These are phyloP conservation scores for Elsinoe arachidis DNA, from an alignment of 2,329 filamentous ascomycete genomes.

Conservation along the genomic window DNA sequence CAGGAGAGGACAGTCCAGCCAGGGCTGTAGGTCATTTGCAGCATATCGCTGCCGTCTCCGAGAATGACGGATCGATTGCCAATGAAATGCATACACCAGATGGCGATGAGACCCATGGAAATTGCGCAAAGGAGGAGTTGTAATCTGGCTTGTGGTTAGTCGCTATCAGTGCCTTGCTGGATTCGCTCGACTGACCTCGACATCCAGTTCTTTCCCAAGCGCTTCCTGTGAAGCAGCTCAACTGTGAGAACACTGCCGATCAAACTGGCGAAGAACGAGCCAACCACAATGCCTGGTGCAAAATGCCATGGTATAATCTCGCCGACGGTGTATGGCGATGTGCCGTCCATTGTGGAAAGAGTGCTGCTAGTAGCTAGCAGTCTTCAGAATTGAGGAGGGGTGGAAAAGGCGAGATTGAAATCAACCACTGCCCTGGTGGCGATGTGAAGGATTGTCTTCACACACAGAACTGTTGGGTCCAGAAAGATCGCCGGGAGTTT, in stretches of 20 bases:
- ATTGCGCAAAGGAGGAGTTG: slow-evolving; percentile 35
- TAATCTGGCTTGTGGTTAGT: slow-evolving; percentile 25
- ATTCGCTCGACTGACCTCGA: slow-evolving; percentile 52
- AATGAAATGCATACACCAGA: slow-evolving; percentile 64
- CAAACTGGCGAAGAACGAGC: slow-evolving; percentile 62
- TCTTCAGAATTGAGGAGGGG: background rate
- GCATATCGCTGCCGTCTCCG: slow-evolving; percentile 48
- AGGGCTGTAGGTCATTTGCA: slow-evolving; percentile 67
- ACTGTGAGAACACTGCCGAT: slow-evolving; percentile 70
- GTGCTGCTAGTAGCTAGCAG: background rate
- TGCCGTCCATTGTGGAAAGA: background rate
- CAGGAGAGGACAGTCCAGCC: slow-evolving; percentile 69
- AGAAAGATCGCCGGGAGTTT: background rate
- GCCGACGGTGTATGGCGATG: slow-evolving; percentile 24
- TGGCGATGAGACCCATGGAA: slow-evolving; percentile 41
- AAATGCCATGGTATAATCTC: slow-evolving; percentile 34
- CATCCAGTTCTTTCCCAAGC: slow-evolving; percentile 56
- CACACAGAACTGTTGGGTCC: background rate
- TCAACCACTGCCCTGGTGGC: slow-evolving; percentile 1
- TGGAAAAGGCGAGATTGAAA: background rate
- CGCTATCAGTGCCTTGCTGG: background rate
- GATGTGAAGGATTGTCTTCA: background rate
- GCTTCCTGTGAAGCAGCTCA: slow-evolving; percentile 70
- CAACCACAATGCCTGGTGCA: slow-evolving; percentile 53
- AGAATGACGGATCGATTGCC: slow-evolving; percentile 72